Evolutionary conservation across 345 rosid genomes (phyloP).

Genomic region (Dipteronia sinensis): DNA sequence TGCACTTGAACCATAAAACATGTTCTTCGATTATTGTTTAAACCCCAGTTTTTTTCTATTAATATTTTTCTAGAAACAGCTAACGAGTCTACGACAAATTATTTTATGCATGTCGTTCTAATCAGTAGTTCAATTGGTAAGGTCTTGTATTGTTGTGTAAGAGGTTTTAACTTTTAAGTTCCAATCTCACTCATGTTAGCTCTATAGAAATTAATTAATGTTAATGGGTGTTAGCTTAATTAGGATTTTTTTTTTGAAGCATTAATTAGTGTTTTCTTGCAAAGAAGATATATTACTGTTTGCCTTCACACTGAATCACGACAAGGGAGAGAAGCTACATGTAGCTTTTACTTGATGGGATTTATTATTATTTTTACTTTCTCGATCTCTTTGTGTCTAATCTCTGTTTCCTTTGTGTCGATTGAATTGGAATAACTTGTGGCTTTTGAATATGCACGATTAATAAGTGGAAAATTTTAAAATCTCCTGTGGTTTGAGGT

Average conservation of each 20-base stretch:
- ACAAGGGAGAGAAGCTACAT: too few species aligned
- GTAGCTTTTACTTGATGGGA: too few species aligned
- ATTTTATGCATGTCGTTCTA: too few species aligned
- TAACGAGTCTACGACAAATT: not conserved
- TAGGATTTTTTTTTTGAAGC: too few species aligned
- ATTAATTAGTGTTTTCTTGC: not conserved
- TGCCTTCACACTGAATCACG: slow-evolving; percentile 20
- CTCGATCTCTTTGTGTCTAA: not conserved
- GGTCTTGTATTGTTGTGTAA: not conserved
- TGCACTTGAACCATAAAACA: not conserved
- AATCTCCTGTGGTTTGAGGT: too few species aligned
- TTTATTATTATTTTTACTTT: too few species aligned
- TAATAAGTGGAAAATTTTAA: too few species aligned
- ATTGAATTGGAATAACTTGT: not conserved
- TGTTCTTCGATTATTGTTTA: not conserved
- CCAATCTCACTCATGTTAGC: too few species aligned
- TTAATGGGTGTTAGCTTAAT: not conserved
- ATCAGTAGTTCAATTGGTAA: not conserved
- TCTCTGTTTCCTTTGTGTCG: not conserved
- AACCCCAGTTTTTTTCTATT: not conserved
- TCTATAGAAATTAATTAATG: too few species aligned
- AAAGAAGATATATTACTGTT: not conserved
- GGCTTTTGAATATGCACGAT: not conserved
- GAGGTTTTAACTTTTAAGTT: too few species aligned
- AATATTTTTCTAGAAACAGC: not conserved